A percentile compares a stretch with the other conserved stretches of the same genome.
These are phyloP conservation scores for Kwoniella heveanensis DNA, from an alignment of 768 basidiomycete species.

Conservation along the genomic window DNA sequence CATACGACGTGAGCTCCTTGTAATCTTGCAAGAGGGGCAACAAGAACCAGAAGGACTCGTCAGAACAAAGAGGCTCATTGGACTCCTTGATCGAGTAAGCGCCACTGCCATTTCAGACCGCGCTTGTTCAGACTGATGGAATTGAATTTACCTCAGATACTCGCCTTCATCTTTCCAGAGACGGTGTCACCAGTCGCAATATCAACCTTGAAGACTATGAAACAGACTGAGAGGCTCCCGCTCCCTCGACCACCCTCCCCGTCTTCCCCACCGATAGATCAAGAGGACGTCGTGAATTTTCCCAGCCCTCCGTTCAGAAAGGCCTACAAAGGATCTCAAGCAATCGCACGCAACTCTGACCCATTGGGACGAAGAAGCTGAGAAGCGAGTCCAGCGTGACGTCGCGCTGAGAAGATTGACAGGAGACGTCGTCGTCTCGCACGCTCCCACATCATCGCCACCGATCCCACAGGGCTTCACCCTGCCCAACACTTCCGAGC, in stretches of 20 bases:
- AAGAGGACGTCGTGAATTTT: not conserved
- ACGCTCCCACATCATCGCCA: not conserved
- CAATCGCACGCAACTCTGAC: not conserved
- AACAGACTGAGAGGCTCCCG: not conserved
- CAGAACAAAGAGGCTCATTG: slow-evolving; percentile 12
- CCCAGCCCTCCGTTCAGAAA: not conserved
- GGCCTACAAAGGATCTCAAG: not conserved
- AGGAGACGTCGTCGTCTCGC: not conserved
- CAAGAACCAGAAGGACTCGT: slow-evolving; percentile 1
- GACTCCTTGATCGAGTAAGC: slow-evolving; percentile 26
- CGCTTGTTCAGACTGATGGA: not conserved
- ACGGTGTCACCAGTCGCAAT: not conserved
- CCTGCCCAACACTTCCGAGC: not conserved
- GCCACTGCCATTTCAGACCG: not conserved
- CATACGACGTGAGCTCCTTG: slow-evolving; percentile 16
- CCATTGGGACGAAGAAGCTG: not conserved
- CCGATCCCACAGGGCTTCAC: slow-evolving; percentile 1
- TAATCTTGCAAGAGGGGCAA: not conserved
- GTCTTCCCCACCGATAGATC: not conserved
- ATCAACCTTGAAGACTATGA: not conserved
- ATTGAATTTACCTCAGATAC: not conserved
- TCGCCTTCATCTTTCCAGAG: slow-evolving; percentile 1
- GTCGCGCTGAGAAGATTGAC: not conserved
- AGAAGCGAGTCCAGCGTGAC: not conserved
- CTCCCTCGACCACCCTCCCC: not conserved